Evolutionary conservation across 768 basidiomycete species (phyloP).

Genomic region (Amanita muscaria): DNA sequence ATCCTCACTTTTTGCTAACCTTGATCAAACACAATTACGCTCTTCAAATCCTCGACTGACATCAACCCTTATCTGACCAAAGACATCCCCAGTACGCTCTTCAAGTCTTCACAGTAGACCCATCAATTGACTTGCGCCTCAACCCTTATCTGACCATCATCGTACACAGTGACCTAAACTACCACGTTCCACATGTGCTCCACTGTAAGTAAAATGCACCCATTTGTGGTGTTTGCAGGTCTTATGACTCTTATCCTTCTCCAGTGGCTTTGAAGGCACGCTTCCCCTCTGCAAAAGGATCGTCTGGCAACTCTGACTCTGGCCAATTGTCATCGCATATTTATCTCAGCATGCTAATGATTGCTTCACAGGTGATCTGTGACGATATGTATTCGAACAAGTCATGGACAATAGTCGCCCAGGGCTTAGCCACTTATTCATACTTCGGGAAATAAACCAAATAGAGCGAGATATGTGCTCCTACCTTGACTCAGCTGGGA

Average conservation of each 20-base stretch:
- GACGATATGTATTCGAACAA: conserved; percentile 94
- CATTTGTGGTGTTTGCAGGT: conserved; percentile 62
- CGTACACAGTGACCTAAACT: conserved; percentile 52
- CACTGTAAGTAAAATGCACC: conserved; percentile 73
- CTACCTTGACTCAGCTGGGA: conserved; percentile 96
- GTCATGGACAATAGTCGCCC: conserved; percentile 85
- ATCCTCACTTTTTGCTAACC: no score
- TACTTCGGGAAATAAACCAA: conserved; percentile 85
- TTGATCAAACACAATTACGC: no score
- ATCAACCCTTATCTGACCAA: no score
- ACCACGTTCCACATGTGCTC: conserved; percentile 77
- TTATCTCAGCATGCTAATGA: conserved; percentile 93
- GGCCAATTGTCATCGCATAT: conserved; percentile 84
- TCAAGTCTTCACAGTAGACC: no score
- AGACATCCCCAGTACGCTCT: no score
- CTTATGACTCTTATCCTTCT: conserved; percentile 66
- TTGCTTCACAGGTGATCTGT: conserved; percentile 85
- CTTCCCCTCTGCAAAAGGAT: conserved; percentile 87
- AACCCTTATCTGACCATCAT: no score
- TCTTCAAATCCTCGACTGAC: no score
- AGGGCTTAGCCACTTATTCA: conserved; percentile 84
- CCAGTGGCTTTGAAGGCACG: conserved; percentile 79
- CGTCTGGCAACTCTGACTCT: no score
- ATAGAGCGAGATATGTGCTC: conserved; percentile 93
- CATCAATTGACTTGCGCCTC: no score